Evolutionary conservation across 345 rosid species (phyloP), one percentile per base, ranked within the genome.

Genomic region (Zanthoxylum bungeanum): DNA sequence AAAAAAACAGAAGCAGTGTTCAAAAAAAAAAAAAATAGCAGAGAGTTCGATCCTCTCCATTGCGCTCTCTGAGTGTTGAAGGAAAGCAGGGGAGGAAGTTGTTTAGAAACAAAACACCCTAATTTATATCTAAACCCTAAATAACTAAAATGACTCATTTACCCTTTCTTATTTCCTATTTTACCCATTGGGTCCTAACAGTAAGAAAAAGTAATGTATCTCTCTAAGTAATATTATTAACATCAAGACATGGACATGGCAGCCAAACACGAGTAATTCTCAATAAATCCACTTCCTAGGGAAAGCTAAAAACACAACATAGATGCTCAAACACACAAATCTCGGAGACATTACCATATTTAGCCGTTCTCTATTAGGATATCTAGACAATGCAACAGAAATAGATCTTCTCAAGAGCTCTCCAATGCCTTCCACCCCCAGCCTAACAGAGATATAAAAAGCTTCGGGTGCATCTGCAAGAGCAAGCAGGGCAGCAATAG

Each of bases 401-500:
- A 95, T 81, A 71, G 98, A 89, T 85, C 93, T 89, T 81, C 98
- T 88, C 79, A 92, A 76, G 75, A 95, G 89, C 85, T 91, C 98
- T 50, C 91, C 98, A 64, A 92, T 89, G 76, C 99, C 98, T 81
- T 92, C 96, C 63, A 92, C 82, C 57, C 99, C 99, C 72, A 91
- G 92, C 85, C 87, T 95, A 79, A 95, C 90, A 83, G 99, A 85
- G 75, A 92, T 91, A 84, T 84, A 89, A 83, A 88, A 92, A 37
- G 99, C 99, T 85, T 91, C 99, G 17, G 99, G 93, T 44, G 98
- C 99, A 80, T 89, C 91, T 59, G 93, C 97, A 74, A 87, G 88
- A 82, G 88, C 81, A 34, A 95, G 96, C 70, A 91, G 78, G 66
- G 79, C 76, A 60, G 99, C 93, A 69, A 95, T 76, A 71, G 91